Base-by-base conservation (phyloP, 2,329 filamentous ascomycete species). In the Endocalyx cinctus region DNA sequence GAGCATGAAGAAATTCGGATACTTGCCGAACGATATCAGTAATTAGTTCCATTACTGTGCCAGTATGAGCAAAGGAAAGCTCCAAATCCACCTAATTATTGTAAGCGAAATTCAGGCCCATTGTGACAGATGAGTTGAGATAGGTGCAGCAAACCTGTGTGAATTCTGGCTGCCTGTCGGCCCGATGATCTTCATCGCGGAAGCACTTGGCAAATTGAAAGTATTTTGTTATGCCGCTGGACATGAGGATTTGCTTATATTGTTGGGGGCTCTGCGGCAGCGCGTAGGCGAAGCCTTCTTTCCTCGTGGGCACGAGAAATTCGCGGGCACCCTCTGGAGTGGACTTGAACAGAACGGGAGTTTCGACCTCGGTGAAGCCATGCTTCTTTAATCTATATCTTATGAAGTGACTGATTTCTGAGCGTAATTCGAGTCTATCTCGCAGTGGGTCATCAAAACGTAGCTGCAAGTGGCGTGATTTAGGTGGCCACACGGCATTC, bases 211-310 rank as follows among this genome's bases (percentile, higher is more conserved):
- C 94, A 63, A 96, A 87, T 51, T 98, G 92, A 59, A 83, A 94
- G 57, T 98, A 98, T 25, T 74, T 77, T 1, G 72, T 65, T 10
- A 96, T 74, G 0, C 90, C 90, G 40, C 85, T 84, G 0, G 88
- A 86, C 88, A 98, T 97, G 26, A 98, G 73, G 2, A 96, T 86
- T 64, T 98, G 92, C 64, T 98, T 98, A 57, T 97, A 98, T 59
- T 98, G 92, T 58, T 98, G 92, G 1, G 92, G 92, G 45, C 90
- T 97, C 58, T 98, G 94, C 0, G 89, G 89, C 14, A 98, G 67
- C 7, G 92, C 92, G 59, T 97, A 98, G 4, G 87, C 88, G 39
- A 80, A 66, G 0, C 87, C 87, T 2, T 70, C 72, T 22, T 72
- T 75, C 17, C 92, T 72, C 1, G 89, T 94, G 0, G 92, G 92